phyloP scores from a whole-genome alignment of 2,329 filamentous ascomycete genomes.

The Arthrobotrys iridis region DNA sequence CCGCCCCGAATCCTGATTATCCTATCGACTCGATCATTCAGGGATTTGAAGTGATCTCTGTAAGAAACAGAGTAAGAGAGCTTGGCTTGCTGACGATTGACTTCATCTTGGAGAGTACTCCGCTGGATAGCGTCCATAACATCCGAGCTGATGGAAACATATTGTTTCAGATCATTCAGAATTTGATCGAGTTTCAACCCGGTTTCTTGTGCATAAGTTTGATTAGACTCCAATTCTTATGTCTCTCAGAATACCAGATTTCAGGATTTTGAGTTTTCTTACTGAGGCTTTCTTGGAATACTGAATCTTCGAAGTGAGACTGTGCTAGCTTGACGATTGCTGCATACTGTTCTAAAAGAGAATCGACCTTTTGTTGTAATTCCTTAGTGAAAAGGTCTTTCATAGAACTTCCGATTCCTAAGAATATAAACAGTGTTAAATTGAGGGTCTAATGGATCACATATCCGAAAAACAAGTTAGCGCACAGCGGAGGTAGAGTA shows the following conservation, averaged over 20 bases:
- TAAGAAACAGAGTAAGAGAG: not conserved
- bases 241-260: not conserved
- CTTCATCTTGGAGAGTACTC: constrained; percentile 11
- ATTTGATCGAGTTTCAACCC: constrained; percentile 23
- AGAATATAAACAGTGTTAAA: no score
- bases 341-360: constrained; percentile 13
- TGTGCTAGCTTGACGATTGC: constrained; percentile 17
- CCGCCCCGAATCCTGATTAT: constrained; percentile 13
- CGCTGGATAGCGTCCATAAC: constrained; percentile 18
- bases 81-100: constrained; percentile 8
- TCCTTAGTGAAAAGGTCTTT: constrained; percentile 40
- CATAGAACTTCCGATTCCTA: constrained; percentile 17
- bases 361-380: constrained; percentile 25
- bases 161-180: not conserved
- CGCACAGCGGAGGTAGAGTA: no score
- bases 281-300: constrained; percentile 25
- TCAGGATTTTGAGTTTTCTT: not conserved
- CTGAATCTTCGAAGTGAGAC: constrained; percentile 33
- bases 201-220: not conserved
- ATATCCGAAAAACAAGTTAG: no score
- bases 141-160: not conserved
- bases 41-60: constrained; percentile 15
- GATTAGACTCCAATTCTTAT: not conserved
- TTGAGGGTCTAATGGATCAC: no score
- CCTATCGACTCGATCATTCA: constrained; percentile 18